Evolutionary conservation across 1,139 yeast genomes (phyloP), one percentile per base, ranked within the genome.

Genomic region (Eremothecium coryli): DNA sequence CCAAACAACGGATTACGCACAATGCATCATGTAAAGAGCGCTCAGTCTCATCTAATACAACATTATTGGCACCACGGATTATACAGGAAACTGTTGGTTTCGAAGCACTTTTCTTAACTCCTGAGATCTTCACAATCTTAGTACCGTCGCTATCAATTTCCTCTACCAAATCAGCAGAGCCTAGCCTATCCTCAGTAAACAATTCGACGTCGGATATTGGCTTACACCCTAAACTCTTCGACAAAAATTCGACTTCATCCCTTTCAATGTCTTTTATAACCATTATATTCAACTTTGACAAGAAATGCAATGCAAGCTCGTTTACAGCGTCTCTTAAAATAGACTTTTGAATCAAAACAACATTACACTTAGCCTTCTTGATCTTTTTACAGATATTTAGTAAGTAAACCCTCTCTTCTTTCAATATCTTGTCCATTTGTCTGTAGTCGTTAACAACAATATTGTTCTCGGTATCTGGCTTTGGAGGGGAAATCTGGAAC

Each of bases 381-480:
- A 90, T 86, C 60, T 84, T 85, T 62, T 90, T 90, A 69, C 96
- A 88, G 57, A 93, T 82, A 61, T 90, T 88, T 56, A 90, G 72
- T 56, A 90, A 66, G 58, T 90, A 90, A 18, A 95, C 93, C 58
- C 99, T 77, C 68, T 90, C 99, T 62, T 90, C 99, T 58, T 93
- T 93, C 56, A 90, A 70, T 49, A 90, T 90, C 66, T 88, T 90
- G 64, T 90, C 99, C 99, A 90, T 90, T 62, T 93, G 98, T 64
- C 98, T 76, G 65, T 90, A 90, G 61, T 90, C 99, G 57, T 84
- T 90, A 36, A 90, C 97, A 36, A 93, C 95, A 38, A 90, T 93
- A 56, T 88, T 90, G 58, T 90, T 90, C 63, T 90, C 98, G 81
- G 93, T 84, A 57, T 90, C 99, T 26, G 99, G 99, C 59, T 90